Evolutionary conservation across 169 alveolate genomes (phyloP), one percentile per base, ranked within the genome.

Genomic region (Cryptosporidium tyzzeri): DNA sequence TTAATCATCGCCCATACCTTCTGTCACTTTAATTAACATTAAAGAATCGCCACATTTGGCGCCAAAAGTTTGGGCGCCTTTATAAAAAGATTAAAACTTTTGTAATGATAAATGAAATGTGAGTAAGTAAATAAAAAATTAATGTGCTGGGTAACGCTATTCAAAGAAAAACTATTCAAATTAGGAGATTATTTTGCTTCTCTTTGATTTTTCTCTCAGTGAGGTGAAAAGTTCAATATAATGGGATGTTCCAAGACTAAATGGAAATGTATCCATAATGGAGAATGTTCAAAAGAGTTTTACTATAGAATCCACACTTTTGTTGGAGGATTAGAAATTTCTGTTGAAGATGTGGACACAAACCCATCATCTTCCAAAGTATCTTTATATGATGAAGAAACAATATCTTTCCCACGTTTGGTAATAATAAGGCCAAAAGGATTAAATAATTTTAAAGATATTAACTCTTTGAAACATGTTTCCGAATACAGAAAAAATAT

Each of bases 251-350:
- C 31, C 26, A 65, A 65, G 50, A 65, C 71, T 33, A 48, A 35
- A 31, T 80, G 89, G 89, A 62, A 65, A 65, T 80, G 89, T 62
- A 31, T 59, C 53, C 89, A 80, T 65, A 80, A 65, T 48, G 89
- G 89, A 33, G 59, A 39, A 26, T 62, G 73, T 33, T 80, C 89
- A 29, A 41, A 39, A n/a, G 73, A 59, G 73, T 80, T 80, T 33
- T 61, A 61, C 26, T 80, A 58, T 80, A 80, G 50, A 39, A 65
- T 80, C 41, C 89, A 80, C n/a, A 80, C 89, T 12, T 80, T 80
- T 62, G 65, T 53, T 8, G 89, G 89, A 2, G 89, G 75, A 26
- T 33, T 80, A 12, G 89, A 80, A 26, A 80, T 80, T n/a, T 35
- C 68, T 26, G 61, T 80, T 6, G 89, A 62, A 41, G 62, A 62